phyloP scores from a whole-genome alignment of 2,329 filamentous ascomycete species.

The Dactylellina haptotyla region DNA sequence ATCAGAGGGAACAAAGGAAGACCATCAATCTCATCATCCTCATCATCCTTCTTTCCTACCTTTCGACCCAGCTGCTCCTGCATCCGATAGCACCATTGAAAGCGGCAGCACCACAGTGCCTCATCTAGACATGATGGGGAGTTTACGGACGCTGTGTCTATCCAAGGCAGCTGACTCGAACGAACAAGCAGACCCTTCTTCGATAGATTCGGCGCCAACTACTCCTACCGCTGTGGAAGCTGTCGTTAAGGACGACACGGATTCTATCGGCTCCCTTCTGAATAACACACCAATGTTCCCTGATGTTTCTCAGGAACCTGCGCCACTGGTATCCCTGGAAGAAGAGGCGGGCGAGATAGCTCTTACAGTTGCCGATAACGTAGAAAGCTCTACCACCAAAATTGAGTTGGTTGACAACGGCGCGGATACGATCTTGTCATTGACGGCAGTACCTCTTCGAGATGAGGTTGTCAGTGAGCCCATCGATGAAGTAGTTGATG shows the following conservation, averaged over 20 bases:
- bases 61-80: background rate
- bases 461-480: no score
- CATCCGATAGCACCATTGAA: background rate
- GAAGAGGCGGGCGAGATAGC: background rate
- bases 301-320: slow-evolving; percentile 10
- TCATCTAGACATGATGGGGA: slow-evolving; percentile 21
- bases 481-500: no score
- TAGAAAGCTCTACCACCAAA: background rate
- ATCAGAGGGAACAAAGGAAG: background rate
- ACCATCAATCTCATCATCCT: background rate
- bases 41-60: background rate
- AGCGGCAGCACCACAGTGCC: background rate
- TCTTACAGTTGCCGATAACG: background rate
- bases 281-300: slow-evolving; percentile 37
- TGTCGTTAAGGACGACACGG: slow-evolving; percentile 29
- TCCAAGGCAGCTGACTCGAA: slow-evolving; percentile 1
- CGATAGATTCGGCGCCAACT: no score
- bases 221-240: background rate
- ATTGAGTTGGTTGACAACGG: no score
- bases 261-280: slow-evolving; percentile 42
- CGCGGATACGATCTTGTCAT: no score
- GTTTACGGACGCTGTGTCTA: slow-evolving; percentile 10
- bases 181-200: background rate
- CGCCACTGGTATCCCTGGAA: background rate
- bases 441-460: no score